Evolutionary conservation across 2,329 filamentous ascomycete species (phyloP).

Genomic region (Colletotrichum orbiculare): DNA sequence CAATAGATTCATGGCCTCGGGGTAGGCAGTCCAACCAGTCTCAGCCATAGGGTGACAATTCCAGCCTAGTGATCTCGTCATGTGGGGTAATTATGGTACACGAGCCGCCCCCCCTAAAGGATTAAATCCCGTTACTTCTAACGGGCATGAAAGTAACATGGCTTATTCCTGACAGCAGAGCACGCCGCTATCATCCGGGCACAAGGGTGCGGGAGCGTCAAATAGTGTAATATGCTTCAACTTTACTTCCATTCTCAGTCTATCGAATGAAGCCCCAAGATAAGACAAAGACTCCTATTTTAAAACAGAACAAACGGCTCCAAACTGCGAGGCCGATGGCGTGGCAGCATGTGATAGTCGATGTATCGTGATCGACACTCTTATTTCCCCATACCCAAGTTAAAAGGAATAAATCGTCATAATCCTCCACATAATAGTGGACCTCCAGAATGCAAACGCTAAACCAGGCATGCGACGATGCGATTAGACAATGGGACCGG

Average conservation of each 20-base stretch:
- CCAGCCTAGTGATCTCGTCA: too few species aligned
- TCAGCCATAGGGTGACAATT: too few species aligned
- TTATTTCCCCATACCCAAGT: constrained; percentile 28
- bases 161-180: too few species aligned
- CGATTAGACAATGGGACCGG: constrained; percentile 60
- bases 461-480: constrained; percentile 2
- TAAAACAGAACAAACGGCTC: constrained; percentile 2
- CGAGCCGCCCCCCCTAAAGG: too few species aligned
- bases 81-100: too few species aligned
- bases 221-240: not conserved
- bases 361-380: constrained; percentile 29
- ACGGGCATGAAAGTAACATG: too few species aligned
- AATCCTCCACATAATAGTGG: constrained; percentile 7
- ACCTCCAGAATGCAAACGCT: constrained; percentile 20
- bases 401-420: constrained; percentile 15
- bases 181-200: too few species aligned
- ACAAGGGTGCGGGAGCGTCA: not conserved
- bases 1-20: constrained; percentile 2
- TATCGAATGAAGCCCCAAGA: constrained; percentile 23
- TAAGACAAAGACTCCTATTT: constrained; percentile 27
- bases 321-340: constrained; percentile 10
- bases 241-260: constrained; percentile 18
- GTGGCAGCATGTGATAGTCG: constrained; percentile 14
- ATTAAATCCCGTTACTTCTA: too few species aligned
- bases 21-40: too few species aligned